Evolutionary conservation across 208 protist species (phyloP).

Genomic region (Phytomonas sp.): DNA sequence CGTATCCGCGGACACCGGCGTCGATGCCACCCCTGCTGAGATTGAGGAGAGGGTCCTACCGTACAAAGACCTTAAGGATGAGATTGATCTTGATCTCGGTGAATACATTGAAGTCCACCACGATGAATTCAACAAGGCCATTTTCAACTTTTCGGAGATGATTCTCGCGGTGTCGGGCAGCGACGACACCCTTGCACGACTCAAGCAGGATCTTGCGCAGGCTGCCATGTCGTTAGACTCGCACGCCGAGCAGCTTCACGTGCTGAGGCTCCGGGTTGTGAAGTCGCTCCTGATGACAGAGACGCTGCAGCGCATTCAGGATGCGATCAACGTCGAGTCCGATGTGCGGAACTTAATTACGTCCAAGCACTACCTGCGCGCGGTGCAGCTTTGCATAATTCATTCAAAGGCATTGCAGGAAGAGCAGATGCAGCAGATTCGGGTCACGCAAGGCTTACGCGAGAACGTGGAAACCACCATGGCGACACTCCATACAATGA

Average conservation of each 20-base stretch:
- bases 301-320: slow-evolving; percentile 41
- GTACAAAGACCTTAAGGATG: slow-evolving; percentile 54
- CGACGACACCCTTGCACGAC: slow-evolving; percentile 60
- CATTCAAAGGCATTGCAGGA: slow-evolving; percentile 33
- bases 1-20: slow-evolving; percentile 35
- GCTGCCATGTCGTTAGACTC: slow-evolving; percentile 51
- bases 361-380: slow-evolving; percentile 50
- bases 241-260: slow-evolving; percentile 59
- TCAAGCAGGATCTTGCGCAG: slow-evolving; percentile 57
- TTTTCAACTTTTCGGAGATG: slow-evolving; percentile 76
- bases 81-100: slow-evolving; percentile 50
- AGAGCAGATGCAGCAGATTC: slow-evolving; percentile 32
- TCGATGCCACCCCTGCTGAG: slow-evolving; percentile 39
- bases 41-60: slow-evolving; percentile 58
- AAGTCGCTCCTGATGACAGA: slow-evolving; percentile 66
- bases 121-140: slow-evolving; percentile 74
- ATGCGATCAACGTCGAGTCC: slow-evolving; percentile 37
- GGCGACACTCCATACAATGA: slow-evolving; percentile 40
- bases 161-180: slow-evolving; percentile 73
- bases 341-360: slow-evolving; percentile 43
- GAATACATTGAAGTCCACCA: slow-evolving; percentile 76
- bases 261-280: slow-evolving; percentile 61
- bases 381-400: slow-evolving; percentile 39
- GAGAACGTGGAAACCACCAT: slow-evolving; percentile 46
- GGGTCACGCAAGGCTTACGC: slow-evolving; percentile 41